These are phyloP conservation scores for Pisolithus tinctorius DNA, from an alignment of 768 basidiomycete genomes.

Conservation along the genomic window DNA sequence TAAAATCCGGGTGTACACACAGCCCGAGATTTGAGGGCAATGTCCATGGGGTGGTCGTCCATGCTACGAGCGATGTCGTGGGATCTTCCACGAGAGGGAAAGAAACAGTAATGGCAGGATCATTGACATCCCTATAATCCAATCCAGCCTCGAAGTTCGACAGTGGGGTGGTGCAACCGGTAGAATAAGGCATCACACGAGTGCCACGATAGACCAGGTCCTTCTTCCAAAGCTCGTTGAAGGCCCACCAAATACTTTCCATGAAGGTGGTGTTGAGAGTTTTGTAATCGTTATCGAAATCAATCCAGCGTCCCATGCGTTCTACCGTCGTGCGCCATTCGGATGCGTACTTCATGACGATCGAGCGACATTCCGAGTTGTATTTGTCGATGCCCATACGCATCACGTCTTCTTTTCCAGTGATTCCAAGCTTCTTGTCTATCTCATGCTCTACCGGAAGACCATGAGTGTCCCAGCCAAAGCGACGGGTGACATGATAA, in stretches of 20 bases:
- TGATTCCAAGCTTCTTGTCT: slow-evolving; percentile 93
- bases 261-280: slow-evolving; percentile 90
- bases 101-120: slow-evolving; percentile 90
- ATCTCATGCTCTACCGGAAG: slow-evolving; percentile 99
- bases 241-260: slow-evolving; percentile 99
- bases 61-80: slow-evolving; percentile 81
- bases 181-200: slow-evolving; percentile 97
- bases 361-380: slow-evolving; percentile 92
- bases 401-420: slow-evolving; percentile 88
- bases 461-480: slow-evolving; percentile 99
- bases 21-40: slow-evolving; percentile 91
- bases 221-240: slow-evolving; percentile 89
- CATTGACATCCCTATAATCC: slow-evolving; percentile 88
- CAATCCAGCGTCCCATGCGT: slow-evolving; percentile 99
- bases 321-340: slow-evolving; percentile 96
- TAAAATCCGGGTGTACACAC: slow-evolving; percentile 94
- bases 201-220: slow-evolving; percentile 89
- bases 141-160: slow-evolving; percentile 96
- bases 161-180: slow-evolving; percentile 90
- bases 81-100: slow-evolving; percentile 95
- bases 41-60: slow-evolving; percentile 99
- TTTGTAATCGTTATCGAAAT: slow-evolving; percentile 99
- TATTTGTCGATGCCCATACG: slow-evolving; percentile 95
- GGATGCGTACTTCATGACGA: slow-evolving; percentile 93
- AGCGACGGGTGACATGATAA: slow-evolving; percentile 85